Evolutionary conservation across 805 yeast genomes (phyloP).

Genomic region (Yamadazyma kitorensis): DNA sequence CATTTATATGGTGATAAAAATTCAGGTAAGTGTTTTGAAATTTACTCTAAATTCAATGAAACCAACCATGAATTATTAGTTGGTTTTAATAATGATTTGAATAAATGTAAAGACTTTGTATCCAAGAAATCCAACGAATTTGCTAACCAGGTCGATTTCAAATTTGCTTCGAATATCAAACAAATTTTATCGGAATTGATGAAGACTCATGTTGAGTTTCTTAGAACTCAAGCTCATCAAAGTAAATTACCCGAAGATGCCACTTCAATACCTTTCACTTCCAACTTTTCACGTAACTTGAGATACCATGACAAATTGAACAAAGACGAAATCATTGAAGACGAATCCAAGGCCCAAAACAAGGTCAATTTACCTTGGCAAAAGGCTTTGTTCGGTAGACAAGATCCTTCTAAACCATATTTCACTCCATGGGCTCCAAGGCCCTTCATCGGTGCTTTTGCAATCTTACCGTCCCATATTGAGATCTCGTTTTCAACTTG

Average conservation of each 20-base stretch:
- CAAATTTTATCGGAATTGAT: slow-evolving; percentile 36
- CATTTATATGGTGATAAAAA: slow-evolving; percentile 26
- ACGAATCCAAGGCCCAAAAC: slow-evolving; percentile 48
- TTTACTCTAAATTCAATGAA: slow-evolving; percentile 25
- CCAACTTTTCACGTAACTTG: slow-evolving; percentile 24
- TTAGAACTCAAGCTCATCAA: slow-evolving; percentile 27
- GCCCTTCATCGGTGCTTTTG: slow-evolving; percentile 88
- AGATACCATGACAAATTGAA: slow-evolving; percentile 37
- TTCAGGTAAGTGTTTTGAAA: slow-evolving; percentile 34
- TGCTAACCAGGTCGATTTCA: slow-evolving; percentile 26
- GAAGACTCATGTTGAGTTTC: slow-evolving; percentile 28
- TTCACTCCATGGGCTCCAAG: slow-evolving; percentile 98
- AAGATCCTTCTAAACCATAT: slow-evolving; percentile 72
- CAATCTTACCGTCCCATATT: slow-evolving; percentile 86
- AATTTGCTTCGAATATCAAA: slow-evolving; percentile 31
- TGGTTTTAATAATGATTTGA: slow-evolving; percentile 16
- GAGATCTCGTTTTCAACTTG: slow-evolving; percentile 90
- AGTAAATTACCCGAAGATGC: slow-evolving; percentile 27
- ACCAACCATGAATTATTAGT: slow-evolving; percentile 25
- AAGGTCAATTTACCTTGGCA: slow-evolving; percentile 77
- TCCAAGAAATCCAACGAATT: slow-evolving; percentile 35
- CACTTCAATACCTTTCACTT: slow-evolving; percentile 25
- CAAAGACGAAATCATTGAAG: slow-evolving; percentile 46
- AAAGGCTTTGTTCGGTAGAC: slow-evolving; percentile 70
- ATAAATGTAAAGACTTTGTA: slow-evolving; percentile 24